Conservation (phyloP, 345 rosid genomes). For the Eutrema yunnanense region DNA sequence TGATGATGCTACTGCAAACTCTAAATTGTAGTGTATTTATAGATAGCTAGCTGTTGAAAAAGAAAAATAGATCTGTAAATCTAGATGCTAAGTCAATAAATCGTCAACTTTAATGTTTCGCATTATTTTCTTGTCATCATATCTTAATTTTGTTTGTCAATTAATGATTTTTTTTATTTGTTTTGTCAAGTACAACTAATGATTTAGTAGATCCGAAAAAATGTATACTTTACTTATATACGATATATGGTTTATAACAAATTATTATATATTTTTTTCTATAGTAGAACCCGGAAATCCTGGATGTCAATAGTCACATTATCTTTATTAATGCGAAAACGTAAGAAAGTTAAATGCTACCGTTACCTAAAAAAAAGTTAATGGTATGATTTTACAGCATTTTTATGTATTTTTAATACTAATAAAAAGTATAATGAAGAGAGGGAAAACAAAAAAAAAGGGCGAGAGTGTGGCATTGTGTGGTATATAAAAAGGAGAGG, state of each 20-base stretch:
- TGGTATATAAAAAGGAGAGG: constrained; percentile 25
- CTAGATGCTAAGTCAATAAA: constrained; percentile 13
- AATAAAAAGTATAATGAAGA: neutral
- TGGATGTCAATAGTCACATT: constrained; percentile 25
- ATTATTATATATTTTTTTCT: neutral
- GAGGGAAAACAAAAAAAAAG: neutral
- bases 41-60: constrained; percentile 3
- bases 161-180: neutral
- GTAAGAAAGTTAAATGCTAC: constrained; percentile 26
- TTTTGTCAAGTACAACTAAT: neutral
- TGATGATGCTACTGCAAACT: neutral
- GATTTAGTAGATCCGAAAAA: neutral
- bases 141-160: neutral
- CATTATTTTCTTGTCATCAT: constrained; percentile 1
- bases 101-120: constrained; percentile 2
- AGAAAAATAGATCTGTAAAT: neutral
- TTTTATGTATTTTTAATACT: neutral
- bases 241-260: neutral
- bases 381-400: constrained; percentile 21
- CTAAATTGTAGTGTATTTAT: no score
- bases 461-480: neutral
- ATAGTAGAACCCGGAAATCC: constrained; percentile 17
- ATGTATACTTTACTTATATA: neutral
- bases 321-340: constrained; percentile 14
- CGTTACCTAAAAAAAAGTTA: constrained; percentile 24